These are phyloP conservation scores for Dactylis glomerata DNA, from an alignment of 176 grass and related monocot species.

Conservation along the genomic window DNA sequence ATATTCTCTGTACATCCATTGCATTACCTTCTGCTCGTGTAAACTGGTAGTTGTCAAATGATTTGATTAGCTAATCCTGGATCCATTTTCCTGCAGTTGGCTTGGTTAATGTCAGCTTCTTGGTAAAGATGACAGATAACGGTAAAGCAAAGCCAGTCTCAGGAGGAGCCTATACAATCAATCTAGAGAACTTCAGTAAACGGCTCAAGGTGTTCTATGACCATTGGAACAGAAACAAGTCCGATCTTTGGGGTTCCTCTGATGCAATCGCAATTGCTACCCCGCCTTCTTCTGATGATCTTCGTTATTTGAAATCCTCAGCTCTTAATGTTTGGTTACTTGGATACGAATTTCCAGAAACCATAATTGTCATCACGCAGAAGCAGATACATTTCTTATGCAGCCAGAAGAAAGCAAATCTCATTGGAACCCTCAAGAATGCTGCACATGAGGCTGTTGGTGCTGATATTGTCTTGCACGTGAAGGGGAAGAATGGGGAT, in stretches of 20 bases:
- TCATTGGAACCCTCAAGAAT: constrained; percentile 49
- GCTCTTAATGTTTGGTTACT: constrained; percentile 60
- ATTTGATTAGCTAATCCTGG: background rate
- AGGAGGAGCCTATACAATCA: constrained; percentile 32
- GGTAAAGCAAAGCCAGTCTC: constrained; percentile 20
- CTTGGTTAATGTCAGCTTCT: background rate
- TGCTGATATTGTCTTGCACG: constrained; percentile 65
- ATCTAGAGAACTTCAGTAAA: constrained; percentile 53
- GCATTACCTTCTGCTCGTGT: background rate
- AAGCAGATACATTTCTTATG: constrained; percentile 65
- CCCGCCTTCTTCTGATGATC: constrained; percentile 64
- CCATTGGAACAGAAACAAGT: constrained; percentile 39
- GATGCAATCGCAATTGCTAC: constrained; percentile 58
- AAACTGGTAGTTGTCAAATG: background rate
- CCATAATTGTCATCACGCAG: constrained; percentile 58
- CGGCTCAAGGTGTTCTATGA: constrained; percentile 54
- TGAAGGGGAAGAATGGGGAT: constrained; percentile 70
- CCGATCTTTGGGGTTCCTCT: constrained; percentile 47
- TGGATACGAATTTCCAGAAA: constrained; percentile 66
- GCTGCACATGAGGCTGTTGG: constrained; percentile 41
- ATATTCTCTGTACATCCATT: background rate
- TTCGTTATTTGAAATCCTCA: constrained; percentile 56
- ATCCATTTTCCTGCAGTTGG: background rate
- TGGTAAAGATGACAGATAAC: constrained; percentile 28
- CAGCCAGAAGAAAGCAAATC: constrained; percentile 63